Base-by-base conservation (phyloP, 129 eudicot species). In the Dittrichia graveolens region DNA sequence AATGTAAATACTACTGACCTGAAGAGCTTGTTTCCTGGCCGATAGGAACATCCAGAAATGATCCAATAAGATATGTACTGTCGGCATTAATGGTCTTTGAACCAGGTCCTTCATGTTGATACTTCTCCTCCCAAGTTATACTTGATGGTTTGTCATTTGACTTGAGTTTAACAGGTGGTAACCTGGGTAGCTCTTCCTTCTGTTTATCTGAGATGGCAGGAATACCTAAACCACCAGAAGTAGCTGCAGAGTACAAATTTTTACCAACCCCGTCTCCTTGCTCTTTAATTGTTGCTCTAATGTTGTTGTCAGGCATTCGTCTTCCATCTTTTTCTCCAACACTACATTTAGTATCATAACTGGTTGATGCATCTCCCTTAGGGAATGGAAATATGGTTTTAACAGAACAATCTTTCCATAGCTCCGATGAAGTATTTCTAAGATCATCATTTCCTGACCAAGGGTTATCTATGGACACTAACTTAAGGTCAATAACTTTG, bases 41-140 rank as follows among this genome's bases (percentile, higher is more conserved):
- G 60, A 95, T 82, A 39, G 99, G 99, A 73, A 95, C 92, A 80
- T 95, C 97, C 72, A 95, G 81, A 90, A 82, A 95, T 16, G 99
- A 90, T 14, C 97, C 96, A 0, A 95, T 90, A 48, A 86, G 96
- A 69, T 69, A 88, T 49, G 80, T 37, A 53, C 69, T 86, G 73
- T 95, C 99, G 67, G 88, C 79, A 84, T 63, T 77, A 40, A 76
- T 72, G 47, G 75, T 74, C 79, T 88, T 95, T 58, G 92, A 82
- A 39, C 83, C 83, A 52, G 79, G 65, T 44, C 75, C 93, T 80
- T 88, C 97, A 78, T 85, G 91, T 76, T 95, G 91, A 73, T 82
- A 85, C 77, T 87, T 95, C 54, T 86, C 96, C 79, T 95, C 99
- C 99, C 99, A 91, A 37, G 71, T 85, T 69, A 86, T 76, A 71